Evolutionary conservation across 2,329 filamentous ascomycete species (phyloP).

Genomic region (Amphichorda felina): DNA sequence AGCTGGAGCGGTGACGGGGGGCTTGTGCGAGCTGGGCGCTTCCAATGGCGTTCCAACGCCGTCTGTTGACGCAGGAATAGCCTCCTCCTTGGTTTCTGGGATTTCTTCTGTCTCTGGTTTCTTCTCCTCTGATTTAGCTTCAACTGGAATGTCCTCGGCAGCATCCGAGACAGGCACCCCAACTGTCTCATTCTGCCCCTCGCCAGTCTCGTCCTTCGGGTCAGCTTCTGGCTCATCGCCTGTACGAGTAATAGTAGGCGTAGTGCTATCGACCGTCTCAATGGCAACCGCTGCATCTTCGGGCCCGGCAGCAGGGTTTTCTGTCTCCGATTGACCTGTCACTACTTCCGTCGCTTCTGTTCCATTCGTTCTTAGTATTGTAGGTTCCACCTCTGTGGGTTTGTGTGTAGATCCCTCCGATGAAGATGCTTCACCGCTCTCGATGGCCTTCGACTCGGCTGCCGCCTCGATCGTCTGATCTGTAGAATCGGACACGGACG

Average conservation of each 20-base stretch:
- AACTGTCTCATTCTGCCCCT: neutral
- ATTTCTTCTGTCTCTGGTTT: neutral
- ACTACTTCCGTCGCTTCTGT: too few relatives aligned
- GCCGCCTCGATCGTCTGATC: conserved; percentile 41
- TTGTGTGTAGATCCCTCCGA: neutral
- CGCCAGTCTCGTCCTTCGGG: too few relatives aligned
- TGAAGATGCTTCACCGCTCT: neutral
- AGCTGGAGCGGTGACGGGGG: too few relatives aligned
- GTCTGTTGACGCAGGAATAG: neutral
- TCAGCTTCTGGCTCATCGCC: neutral
- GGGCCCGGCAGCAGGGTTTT: too few relatives aligned
- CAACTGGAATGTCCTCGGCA: neutral
- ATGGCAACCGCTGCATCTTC: too few relatives aligned
- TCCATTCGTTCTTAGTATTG: too few relatives aligned
- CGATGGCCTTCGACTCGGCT: neutral
- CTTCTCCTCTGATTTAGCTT: neutral
- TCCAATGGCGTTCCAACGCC: neutral
- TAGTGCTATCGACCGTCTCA: too few relatives aligned
- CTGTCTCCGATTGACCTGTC: too few relatives aligned
- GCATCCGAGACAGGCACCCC: neutral
- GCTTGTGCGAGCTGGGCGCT: too few relatives aligned
- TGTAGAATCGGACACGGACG: conserved; percentile 51
- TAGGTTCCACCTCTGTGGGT: neutral
- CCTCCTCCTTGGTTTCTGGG: neutral
- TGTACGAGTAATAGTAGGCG: neutral